Conservation (phyloP, 495 filamentous ascomycete genomes). For the Usnea hakonensis region DNA sequence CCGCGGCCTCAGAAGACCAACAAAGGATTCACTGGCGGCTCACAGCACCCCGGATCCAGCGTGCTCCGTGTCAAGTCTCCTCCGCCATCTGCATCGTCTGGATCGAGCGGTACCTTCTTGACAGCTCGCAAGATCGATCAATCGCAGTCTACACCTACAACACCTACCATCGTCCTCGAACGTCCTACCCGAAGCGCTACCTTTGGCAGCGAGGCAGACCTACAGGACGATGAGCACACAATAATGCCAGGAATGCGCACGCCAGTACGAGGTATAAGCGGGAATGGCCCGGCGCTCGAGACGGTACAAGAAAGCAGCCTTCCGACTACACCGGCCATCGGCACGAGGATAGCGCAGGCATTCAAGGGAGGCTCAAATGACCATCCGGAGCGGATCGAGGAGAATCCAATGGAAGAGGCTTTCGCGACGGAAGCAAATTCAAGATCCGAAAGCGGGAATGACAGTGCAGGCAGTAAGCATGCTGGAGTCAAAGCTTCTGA, state of each 20-base stretch:
- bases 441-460: conserved; percentile 41
- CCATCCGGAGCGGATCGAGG: conserved; percentile 22
- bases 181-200: conserved; percentile 26
- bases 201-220: conserved; percentile 23
- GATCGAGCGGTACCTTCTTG: conserved; percentile 25
- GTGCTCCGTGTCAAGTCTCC: conserved; percentile 62
- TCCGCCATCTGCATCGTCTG: conserved; percentile 40
- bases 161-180: conserved; percentile 28
- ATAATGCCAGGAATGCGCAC: conserved; percentile 51
- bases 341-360: conserved; percentile 31
- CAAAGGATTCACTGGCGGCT: conserved; percentile 56
- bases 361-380: conserved; percentile 13
- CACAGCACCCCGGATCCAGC: conserved; percentile 29
- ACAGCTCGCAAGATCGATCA: conserved; percentile 35
- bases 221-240: conserved; percentile 47
- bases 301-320: conserved; percentile 90
- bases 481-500: conserved; percentile 32
- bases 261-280: conserved; percentile 57
- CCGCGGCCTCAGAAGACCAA: conserved; percentile 56
- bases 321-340: conserved; percentile 60
- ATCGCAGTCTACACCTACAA: conserved; percentile 40
- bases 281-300: conserved; percentile 64
- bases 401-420: conserved; percentile 32
- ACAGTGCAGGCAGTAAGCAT: conserved; percentile 43
- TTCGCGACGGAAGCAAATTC: conserved; percentile 32